Percentiles rank a stretch among this genome's conserved stretches.
Evolutionary conservation across 2,329 filamentous ascomycete species (phyloP).

Genomic region (Pyrenochaeta sp.): DNA sequence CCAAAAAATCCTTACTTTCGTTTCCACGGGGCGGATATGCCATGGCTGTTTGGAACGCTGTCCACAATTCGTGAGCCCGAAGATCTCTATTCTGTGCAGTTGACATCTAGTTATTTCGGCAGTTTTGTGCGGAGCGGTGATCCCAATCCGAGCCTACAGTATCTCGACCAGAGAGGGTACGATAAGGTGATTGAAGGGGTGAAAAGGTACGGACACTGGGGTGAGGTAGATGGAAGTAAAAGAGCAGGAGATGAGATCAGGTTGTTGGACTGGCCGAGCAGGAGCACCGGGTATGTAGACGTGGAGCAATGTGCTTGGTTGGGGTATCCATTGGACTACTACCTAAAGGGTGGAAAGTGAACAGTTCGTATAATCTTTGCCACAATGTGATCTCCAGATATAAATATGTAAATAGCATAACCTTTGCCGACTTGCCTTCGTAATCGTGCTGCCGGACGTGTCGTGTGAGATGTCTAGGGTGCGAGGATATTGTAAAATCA

Average conservation of each 20-base stretch:
- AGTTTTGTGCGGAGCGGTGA: slow-evolving; percentile 61
- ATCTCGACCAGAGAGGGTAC: slow-evolving; percentile 59
- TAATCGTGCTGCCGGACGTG: neutral
- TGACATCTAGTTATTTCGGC: slow-evolving; percentile 60
- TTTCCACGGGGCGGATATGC: slow-evolving; percentile 64
- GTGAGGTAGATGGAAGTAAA: slow-evolving; percentile 41
- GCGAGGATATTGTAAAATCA: neutral
- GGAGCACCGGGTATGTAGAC: slow-evolving; percentile 57
- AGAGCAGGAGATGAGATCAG: slow-evolving; percentile 49
- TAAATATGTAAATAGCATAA: neutral
- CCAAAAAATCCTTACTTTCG: slow-evolving; percentile 63
- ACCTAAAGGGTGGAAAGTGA: slow-evolving; percentile 37
- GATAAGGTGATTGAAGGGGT: slow-evolving; percentile 52
- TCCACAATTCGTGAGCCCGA: slow-evolving; percentile 59
- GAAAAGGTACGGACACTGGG: slow-evolving; percentile 47
- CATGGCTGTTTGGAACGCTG: slow-evolving; percentile 64
- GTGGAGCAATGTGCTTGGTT: slow-evolving; percentile 58
- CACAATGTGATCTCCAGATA: neutral
- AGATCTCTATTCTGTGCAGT: slow-evolving; percentile 58
- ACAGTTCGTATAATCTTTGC: neutral
- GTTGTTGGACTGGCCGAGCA: slow-evolving; percentile 58
- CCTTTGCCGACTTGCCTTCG: neutral
- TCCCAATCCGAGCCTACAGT: slow-evolving; percentile 60
- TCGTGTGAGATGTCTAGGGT: neutral
- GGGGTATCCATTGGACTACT: slow-evolving; percentile 44